phyloP scores from a whole-genome alignment of 768 basidiomycete species.

The Crepidotus variabilis region DNA sequence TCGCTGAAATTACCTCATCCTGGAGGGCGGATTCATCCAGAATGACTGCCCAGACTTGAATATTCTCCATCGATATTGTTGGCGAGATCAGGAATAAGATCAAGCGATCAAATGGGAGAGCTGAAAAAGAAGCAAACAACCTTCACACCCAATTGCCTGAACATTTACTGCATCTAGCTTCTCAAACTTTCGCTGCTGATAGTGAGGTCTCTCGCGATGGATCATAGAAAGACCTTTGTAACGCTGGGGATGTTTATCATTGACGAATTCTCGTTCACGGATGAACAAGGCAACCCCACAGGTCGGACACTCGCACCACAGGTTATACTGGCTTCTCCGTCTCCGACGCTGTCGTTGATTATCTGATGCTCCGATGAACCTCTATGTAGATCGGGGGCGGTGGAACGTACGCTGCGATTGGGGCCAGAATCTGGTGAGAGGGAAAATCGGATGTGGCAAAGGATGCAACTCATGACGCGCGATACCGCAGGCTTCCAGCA shows the following conservation, averaged over 20 bases:
- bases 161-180: background rate
- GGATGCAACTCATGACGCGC: background rate
- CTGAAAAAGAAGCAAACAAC: background rate
- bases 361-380: background rate
- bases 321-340: conserved; percentile 29
- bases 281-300: conserved; percentile 51
- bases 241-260: conserved; percentile 91
- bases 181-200: background rate
- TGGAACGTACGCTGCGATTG: conserved; percentile 78
- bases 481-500: conserved; percentile 54
- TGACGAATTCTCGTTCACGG: conserved; percentile 68
- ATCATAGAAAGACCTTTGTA: conserved; percentile 35
- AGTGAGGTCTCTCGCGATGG: too few species aligned
- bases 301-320: conserved; percentile 44
- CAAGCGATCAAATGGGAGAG: background rate
- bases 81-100: background rate
- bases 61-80: background rate
- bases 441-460: background rate
- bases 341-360: background rate
- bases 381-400: conserved; percentile 79
- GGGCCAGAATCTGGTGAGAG: conserved; percentile 74
- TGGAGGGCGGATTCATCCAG: background rate
- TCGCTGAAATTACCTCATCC: background rate
- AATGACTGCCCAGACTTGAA: background rate
- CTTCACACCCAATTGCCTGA: background rate